Evolutionary conservation across 2,329 filamentous ascomycete genomes (phyloP), one percentile per base, ranked within the genome.

Genomic region (Sarocladiaceae sp.): DNA sequence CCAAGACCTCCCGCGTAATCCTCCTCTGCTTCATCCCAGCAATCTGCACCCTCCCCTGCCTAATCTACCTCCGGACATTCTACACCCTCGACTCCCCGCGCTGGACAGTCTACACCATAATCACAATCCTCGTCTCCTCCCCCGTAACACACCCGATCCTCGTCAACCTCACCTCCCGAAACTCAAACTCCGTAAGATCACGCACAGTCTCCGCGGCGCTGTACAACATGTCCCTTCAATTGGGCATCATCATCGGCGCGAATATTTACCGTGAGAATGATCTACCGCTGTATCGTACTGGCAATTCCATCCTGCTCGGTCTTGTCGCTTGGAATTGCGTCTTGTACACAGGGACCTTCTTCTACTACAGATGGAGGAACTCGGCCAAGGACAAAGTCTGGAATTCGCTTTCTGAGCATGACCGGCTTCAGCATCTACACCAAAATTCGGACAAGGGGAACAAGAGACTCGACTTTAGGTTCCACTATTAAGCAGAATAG

Each of bases 181-280:
- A 87, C 59, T 77, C 81, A 1, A 82, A 83, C 52, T 73, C 76
- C 0, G 83, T 87, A 1, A 72, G 82, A 2, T 79, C 79, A 1
- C 70, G 84, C 3, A 81, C 83, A 1, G 80, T 87, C 3, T 80
- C 80, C 0, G 78, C 80, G 0, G 83, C 81, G 0, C 66, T 82
- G 15, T 86, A 86, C 64, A 86, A 86, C 60, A 77, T 78, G 72
- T 71, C 67, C 23, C 68, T 73, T 1, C 74, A 77, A 57, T 65
- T 69, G 0, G 66, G 68, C n/a, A 65, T 62, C 1, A 71, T 77
- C 28, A 72, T 72, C 47, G 57, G 62, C 1, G 64, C 66, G 25
- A 74, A 74, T 53, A 68, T 73, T 10, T 73, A 72, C 53, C 63
- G 69, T 3, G 54, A 59, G 25, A 58, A 53, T 13, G 59, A 60